phyloP scores from a whole-genome alignment of 1,139 yeast genomes.

The Candida gigantensis region DNA sequence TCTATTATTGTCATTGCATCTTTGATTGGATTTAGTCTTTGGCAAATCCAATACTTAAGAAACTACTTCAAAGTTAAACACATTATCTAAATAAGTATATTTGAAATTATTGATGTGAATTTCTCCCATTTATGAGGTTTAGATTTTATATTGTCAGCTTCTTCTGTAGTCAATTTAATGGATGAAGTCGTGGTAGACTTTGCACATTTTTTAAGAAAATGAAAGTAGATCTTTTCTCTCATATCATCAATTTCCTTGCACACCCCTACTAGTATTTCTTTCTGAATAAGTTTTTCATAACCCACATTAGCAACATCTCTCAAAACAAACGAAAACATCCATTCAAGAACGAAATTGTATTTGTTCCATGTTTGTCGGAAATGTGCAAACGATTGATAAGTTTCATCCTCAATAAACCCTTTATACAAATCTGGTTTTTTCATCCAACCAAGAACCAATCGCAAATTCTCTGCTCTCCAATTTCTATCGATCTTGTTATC shows the following conservation, averaged over 20 bases:
- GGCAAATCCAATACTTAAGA: slow-evolving; percentile 92
- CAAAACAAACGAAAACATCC: slow-evolving; percentile 18
- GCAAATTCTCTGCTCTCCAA: slow-evolving; percentile 9
- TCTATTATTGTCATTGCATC: slow-evolving; percentile 67
- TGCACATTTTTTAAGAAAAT: slow-evolving; percentile 5
- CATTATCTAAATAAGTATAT: slow-evolving; percentile 53
- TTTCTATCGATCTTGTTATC: slow-evolving; percentile 1
- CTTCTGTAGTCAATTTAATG: slow-evolving; percentile 2
- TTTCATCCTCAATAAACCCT: slow-evolving; percentile 24
- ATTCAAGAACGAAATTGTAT: slow-evolving; percentile 22
- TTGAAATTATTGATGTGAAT: slow-evolving; percentile 9
- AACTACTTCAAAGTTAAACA: slow-evolving; percentile 93
- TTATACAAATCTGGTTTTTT: slow-evolving; percentile 17
- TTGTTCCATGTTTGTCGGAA: slow-evolving; percentile 26
- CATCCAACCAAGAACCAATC: slow-evolving; percentile 12
- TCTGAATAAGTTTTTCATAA: slow-evolving; percentile 1
- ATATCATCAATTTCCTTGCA: slow-evolving; percentile 9
- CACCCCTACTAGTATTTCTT: background rate
- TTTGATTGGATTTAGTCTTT: slow-evolving; percentile 76
- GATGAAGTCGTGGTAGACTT: background rate
- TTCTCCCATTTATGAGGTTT: slow-evolving; percentile 12
- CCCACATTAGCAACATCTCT: slow-evolving; percentile 3
- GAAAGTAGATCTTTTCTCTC: slow-evolving; percentile 7
- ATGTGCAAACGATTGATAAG: slow-evolving; percentile 18
- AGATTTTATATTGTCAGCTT: background rate